A percentile compares a stretch with the other conserved stretches of the same genome.
These are phyloP conservation scores for Cucurbita pepo DNA, from an alignment of 306 rosid species.

Conservation along the genomic window DNA sequence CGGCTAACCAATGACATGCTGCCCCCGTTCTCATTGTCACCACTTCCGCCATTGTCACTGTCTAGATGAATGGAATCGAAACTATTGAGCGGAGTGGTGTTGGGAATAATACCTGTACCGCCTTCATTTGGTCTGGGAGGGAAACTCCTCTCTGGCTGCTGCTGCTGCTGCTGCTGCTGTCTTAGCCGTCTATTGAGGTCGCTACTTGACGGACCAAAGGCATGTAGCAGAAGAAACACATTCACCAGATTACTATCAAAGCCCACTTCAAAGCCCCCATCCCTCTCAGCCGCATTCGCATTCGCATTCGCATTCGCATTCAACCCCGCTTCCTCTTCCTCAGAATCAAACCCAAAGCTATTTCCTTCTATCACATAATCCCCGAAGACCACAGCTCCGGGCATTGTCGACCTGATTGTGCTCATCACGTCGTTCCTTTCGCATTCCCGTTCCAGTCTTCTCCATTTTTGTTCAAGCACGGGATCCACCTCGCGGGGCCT, in stretches of 20 bases:
- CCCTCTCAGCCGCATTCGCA: conserved; percentile 36
- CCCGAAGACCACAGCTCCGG: conserved; percentile 87
- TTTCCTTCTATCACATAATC: conserved; percentile 86
- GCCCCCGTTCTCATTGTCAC: conserved; percentile 18
- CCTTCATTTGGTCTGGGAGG: conserved; percentile 27
- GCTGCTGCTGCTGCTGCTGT: conserved; percentile 17
- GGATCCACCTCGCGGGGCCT: conserved; percentile 89
- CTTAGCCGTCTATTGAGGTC: conserved; percentile 43
- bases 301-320: conserved; percentile 24
- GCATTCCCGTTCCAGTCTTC: conserved; percentile 86
- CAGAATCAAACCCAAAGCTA: conserved; percentile 34
- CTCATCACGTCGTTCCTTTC: conserved; percentile 93
- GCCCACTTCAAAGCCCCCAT: conserved; percentile 49
- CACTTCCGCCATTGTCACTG: conserved; percentile 14
- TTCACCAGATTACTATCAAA: conserved; percentile 60
- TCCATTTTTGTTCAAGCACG: conserved; percentile 75
- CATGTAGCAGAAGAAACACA: conserved; percentile 71
- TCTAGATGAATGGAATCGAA: conserved; percentile 43
- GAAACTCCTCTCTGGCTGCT: conserved; percentile 29
- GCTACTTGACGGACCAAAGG: conserved; percentile 54
- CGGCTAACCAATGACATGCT: conserved; percentile 63
- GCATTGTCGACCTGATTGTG: conserved; percentile 76
- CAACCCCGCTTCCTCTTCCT: conserved; percentile 46
- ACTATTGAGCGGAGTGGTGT: conserved; percentile 21
- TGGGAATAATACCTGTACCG: conserved; percentile 11